These are phyloP conservation scores for Amanita thiersii DNA, from an alignment of 768 basidiomycete genomes.

Conservation along the genomic window DNA sequence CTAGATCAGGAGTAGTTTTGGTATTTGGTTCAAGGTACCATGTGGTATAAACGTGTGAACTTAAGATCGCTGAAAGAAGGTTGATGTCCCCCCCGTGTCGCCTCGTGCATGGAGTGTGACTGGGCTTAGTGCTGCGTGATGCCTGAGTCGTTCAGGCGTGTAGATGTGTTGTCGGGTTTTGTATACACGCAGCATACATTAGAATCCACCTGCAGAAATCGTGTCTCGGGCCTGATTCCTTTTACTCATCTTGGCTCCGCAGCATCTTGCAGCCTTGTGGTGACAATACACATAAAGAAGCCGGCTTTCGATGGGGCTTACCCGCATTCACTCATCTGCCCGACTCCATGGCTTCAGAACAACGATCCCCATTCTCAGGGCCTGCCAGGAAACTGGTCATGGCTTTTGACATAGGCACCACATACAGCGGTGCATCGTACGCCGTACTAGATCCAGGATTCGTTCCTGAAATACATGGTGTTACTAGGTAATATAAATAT, in stretches of 20 bases:
- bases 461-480: slow-evolving; percentile 33
- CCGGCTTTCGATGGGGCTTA: no score
- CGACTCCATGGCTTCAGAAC: slow-evolving; percentile 26
- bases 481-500: slow-evolving; percentile 30
- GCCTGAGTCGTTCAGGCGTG: no score
- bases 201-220: no score
- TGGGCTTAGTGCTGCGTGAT: slow-evolving; percentile 1
- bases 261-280: no score
- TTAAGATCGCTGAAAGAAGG: slow-evolving; percentile 4
- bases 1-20: neutral
- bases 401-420: slow-evolving; percentile 37
- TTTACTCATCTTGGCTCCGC: no score
- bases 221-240: no score
- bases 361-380: slow-evolving; percentile 31
- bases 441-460: slow-evolving; percentile 31
- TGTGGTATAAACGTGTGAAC: slow-evolving; percentile 28
- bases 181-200: no score
- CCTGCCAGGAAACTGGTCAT: slow-evolving; percentile 29
- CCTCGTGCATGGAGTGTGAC: slow-evolving; percentile 5
- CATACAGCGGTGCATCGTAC: slow-evolving; percentile 31
- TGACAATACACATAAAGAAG: no score
- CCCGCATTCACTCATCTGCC: no score
- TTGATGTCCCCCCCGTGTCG: slow-evolving; percentile 9
- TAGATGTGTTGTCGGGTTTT: no score
- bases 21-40: slow-evolving; percentile 10